Percentiles rank a stretch among this genome's conserved stretches.
These are phyloP conservation scores for Musa troglodytarum DNA, from an alignment of 176 grass and related monocot species.

Conservation along the genomic window DNA sequence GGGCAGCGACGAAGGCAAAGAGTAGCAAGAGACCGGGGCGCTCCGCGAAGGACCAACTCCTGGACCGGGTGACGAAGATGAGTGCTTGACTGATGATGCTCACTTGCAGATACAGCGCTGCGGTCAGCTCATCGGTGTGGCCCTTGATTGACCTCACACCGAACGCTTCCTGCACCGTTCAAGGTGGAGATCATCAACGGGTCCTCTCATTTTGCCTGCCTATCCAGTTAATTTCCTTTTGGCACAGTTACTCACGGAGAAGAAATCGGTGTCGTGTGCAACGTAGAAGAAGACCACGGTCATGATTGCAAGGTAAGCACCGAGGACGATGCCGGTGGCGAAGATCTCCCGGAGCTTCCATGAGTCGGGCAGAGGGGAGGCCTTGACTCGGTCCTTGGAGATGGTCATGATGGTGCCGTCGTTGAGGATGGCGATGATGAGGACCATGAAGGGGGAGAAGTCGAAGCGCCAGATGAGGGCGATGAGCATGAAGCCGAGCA, in stretches of 20 bases:
- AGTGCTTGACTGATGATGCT: conserved; percentile 42
- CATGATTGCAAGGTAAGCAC: conserved; percentile 81
- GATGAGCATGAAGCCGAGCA: conserved; percentile 68
- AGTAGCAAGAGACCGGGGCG: conserved; percentile 41
- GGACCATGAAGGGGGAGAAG: conserved; percentile 94
- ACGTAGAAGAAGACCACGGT: conserved; percentile 84
- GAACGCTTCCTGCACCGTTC: conserved; percentile 19
- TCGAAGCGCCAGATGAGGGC: conserved; percentile 89
- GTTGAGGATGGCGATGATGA: conserved; percentile 93
- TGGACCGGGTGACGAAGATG: conserved; percentile 38
- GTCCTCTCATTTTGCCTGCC: no score
- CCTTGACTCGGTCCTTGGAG: conserved; percentile 80
- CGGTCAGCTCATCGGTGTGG: conserved; percentile 36
- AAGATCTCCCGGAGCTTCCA: conserved; percentile 97
- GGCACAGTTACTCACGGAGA: conserved; percentile 23
- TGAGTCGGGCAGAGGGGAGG: conserved; percentile 62
- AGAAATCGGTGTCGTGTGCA: conserved; percentile 69
- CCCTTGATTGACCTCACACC: conserved; percentile 51
- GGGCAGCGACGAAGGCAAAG: conserved; percentile 51
- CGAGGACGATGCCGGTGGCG: conserved; percentile 78
- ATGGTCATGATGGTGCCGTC: conserved; percentile 99
- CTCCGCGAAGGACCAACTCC: conserved; percentile 53
- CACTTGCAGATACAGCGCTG: conserved; percentile 36
- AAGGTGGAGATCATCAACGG: background rate
- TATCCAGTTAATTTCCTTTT: no score